Base-by-base conservation (phyloP, 1,284 basidiomycete species). In the Mycosarcoma mackinlayi region DNA sequence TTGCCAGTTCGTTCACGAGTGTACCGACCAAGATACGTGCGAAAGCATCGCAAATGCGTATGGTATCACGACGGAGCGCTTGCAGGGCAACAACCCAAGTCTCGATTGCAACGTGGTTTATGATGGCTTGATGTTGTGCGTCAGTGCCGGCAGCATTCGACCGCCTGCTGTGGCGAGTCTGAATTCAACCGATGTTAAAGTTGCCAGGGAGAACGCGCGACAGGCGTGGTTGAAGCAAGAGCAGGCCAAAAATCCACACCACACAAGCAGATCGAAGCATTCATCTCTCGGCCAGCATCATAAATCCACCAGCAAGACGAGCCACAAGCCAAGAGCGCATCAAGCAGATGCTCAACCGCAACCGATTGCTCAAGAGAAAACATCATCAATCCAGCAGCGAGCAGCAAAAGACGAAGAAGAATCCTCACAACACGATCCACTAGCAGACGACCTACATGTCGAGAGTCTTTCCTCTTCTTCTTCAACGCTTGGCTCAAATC, bases 1-100 rank as follows among this genome's bases (percentile, higher is more conserved):
- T 45, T 79, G 77, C 40, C 77, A 79, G 38, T 64, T 79, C n/a
- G 76, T 78, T 6, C 73, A 79, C 45, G 61, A 57, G 21, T 66
- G 57, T 24, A 50, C 57, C 16, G 23, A 56, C 18, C 44, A 49
- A 9, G 77, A 79, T 47, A 70, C 64, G 6, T 79, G 77, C 64
- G 53, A 67, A 9, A 57, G 53, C 23, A 79, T 79, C 45, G 67
- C 74, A 19, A 41, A 40, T n/a, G 46, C 59, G 13, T 79, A 76
- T 48, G 59, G 60, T 40, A 77, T 79, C 63, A 35, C 67, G 4
- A 54, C 49, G 5, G 11, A 57, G 19, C 46, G 55, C 13, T 51
- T 79, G n/a, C 48, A 68, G 60, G 52, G 47, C 48, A 79, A 79
- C 68, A 79, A 79, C 27, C 77, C 77, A 6, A 71, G 50, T 19